These are phyloP conservation scores for Trichosporon sp. DNA, from an alignment of 1,284 basidiomycete species.

Conservation along the genomic window DNA sequence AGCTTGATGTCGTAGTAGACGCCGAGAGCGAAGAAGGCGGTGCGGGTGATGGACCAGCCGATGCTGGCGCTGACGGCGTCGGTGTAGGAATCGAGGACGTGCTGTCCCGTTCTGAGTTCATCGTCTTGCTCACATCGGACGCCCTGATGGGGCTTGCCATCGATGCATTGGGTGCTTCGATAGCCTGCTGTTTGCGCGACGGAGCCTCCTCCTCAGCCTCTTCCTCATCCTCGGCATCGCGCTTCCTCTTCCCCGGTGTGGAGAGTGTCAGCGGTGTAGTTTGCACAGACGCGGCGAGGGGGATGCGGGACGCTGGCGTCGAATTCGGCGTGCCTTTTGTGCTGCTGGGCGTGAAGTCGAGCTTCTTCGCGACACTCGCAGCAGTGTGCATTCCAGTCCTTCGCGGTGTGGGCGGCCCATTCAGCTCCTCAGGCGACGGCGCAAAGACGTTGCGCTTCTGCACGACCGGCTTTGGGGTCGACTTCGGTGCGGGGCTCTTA, in stretches of 20 bases:
- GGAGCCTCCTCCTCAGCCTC: conserved; percentile 10
- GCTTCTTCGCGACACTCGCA: conserved; percentile 13
- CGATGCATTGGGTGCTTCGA: not conserved
- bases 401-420: conserved; percentile 20
- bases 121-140: not conserved
- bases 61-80: not conserved
- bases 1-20: not conserved
- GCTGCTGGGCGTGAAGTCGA: conserved; percentile 8
- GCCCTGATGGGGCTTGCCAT: not conserved
- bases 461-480: conserved; percentile 3
- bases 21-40: not conserved
- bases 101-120: not conserved
- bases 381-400: conserved; percentile 27
- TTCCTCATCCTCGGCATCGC: conserved; percentile 12
- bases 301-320: not conserved
- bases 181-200: not conserved
- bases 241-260: conserved; percentile 22
- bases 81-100: not conserved
- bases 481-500: not conserved
- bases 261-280: conserved; percentile 33
- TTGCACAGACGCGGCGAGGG: conserved; percentile 26
- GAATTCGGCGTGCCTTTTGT: not conserved
- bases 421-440: conserved; percentile 26
- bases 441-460: conserved; percentile 42
- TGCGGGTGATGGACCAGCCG: not conserved